These are phyloP conservation scores for Boletus tomentosulus DNA, from an alignment of 768 basidiomycete species.

Conservation along the genomic window DNA sequence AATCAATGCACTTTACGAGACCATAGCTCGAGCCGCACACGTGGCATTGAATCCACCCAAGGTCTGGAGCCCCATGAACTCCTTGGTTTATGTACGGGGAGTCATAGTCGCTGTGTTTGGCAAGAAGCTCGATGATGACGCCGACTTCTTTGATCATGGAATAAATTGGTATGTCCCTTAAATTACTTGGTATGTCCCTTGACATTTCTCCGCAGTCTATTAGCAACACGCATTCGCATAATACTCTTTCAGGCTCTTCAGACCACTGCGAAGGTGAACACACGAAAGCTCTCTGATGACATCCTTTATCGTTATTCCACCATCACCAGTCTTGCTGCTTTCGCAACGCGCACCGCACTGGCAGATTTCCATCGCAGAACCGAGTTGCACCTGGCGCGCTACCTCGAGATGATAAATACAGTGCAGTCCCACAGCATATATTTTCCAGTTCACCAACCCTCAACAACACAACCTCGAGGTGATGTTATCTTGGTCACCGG, in stretches of 20 bases:
- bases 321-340: constrained; percentile 12
- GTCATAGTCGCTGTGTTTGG: constrained; percentile 12
- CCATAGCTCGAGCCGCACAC: background rate
- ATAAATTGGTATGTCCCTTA: constrained; percentile 6
- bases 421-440: background rate
- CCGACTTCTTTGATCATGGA: constrained; percentile 11
- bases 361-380: background rate
- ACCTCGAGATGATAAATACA: constrained; percentile 13
- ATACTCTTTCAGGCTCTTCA: constrained; percentile 34
- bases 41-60: constrained; percentile 9
- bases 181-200: background rate
- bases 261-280: constrained; percentile 17
- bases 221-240: constrained; percentile 39
- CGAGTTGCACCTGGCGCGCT: background rate
- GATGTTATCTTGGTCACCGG: constrained; percentile 32
- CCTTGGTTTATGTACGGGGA: constrained; percentile 11
- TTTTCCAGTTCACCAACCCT: constrained; percentile 11
- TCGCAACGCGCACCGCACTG: background rate
- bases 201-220: constrained; percentile 26
- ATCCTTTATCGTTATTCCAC: constrained; percentile 37
- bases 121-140: constrained; percentile 8
- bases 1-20: background rate
- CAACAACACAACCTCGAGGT: background rate
- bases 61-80: constrained; percentile 3
- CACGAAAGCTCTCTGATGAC: constrained; percentile 22